Evolutionary conservation across 106 monocot species (phyloP).

Genomic region (Dactylorhiza incarnata): DNA sequence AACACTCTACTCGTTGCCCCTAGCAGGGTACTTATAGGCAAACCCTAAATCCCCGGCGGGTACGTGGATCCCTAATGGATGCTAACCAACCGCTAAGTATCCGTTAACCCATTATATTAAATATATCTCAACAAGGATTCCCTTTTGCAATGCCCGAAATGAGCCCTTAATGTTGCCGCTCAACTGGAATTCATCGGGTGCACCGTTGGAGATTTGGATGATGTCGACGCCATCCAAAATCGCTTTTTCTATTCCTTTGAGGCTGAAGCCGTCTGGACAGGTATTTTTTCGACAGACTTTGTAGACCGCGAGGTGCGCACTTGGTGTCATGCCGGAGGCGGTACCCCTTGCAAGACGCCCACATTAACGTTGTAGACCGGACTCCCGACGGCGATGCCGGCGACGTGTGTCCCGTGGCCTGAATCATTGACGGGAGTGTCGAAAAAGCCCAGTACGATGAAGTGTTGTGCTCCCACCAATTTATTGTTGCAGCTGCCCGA

Average conservation of each 20-base stretch:
- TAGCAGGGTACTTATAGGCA: too few species aligned
- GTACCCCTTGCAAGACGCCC: slow-evolving; percentile 22
- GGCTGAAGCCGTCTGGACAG: neutral
- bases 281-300: slow-evolving; percentile 7
- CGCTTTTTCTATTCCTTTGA: slow-evolving; percentile 20
- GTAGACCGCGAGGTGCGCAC: slow-evolving; percentile 17
- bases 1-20: too few species aligned
- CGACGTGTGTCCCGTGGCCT: slow-evolving; percentile 38
- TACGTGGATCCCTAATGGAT: too few species aligned
- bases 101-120: too few species aligned
- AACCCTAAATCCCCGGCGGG: too few species aligned
- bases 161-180: slow-evolving; percentile 9
- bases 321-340: slow-evolving; percentile 27
- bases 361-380: slow-evolving; percentile 18
- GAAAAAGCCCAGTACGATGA: neutral
- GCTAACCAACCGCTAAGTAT: too few species aligned
- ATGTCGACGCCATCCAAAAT: slow-evolving; percentile 28
- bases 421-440: neutral
- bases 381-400: slow-evolving; percentile 25
- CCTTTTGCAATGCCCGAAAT: neutral
- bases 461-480: slow-evolving; percentile 29
- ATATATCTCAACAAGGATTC: too few species aligned
- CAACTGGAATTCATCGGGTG: neutral
- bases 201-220: slow-evolving; percentile 15
- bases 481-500: slow-evolving; percentile 42